Base-by-base conservation (phyloP, 768 basidiomycete genomes). In the Pulveroboletus sp. region DNA sequence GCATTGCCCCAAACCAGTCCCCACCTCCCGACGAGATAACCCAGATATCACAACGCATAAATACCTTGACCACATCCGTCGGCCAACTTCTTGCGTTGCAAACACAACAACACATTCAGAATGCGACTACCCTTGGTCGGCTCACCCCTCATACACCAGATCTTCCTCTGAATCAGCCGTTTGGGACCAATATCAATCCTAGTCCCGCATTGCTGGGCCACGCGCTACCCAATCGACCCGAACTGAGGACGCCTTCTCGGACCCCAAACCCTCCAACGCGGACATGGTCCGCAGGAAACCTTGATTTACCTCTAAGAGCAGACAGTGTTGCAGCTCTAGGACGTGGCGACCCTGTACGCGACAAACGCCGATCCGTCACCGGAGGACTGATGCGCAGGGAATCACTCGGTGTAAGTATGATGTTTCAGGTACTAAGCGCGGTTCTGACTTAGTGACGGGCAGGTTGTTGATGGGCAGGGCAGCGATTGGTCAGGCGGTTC, bases 271-370 rank as follows among this genome's bases (percentile, higher is more conserved):
- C 82, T 27, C 86, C 86, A 7, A 77, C 83, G 70, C 80, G 90
- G 38, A 89, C 88, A 18, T 93, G 89, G 89, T 90, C 90, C 48
- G 81, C 86, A 35, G 89, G 89, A 32, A 85, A 77, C 39, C 71
- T 91, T 14, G 89, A 93, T 58, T 69, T 91, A 48, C 83, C 86
- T 8, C 63, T 83, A 57, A 78, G 87, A 37, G 67, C 77, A 42
- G 68, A 79, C 41, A 76, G 65, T 31, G 65, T 69, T 39, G 47
- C 68, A 38, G 46, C 62, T 31, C 53, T 76, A 11, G 71, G 68
- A 28, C 71, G 76, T 24, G 68, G 65, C 43, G 68, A 70, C 28
- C 62, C 73, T 40, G 49, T 67, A 6, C 75, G 83, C 43, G 83
- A 86, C 68, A 89, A 90, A 68, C 83, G 89, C 57, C 81, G 89